Percentiles rank a stretch among this genome's conserved stretches.
These are phyloP conservation scores for Sequoia sempervirens DNA, from an alignment of 75 land plant genomes.

Conservation along the genomic window DNA sequence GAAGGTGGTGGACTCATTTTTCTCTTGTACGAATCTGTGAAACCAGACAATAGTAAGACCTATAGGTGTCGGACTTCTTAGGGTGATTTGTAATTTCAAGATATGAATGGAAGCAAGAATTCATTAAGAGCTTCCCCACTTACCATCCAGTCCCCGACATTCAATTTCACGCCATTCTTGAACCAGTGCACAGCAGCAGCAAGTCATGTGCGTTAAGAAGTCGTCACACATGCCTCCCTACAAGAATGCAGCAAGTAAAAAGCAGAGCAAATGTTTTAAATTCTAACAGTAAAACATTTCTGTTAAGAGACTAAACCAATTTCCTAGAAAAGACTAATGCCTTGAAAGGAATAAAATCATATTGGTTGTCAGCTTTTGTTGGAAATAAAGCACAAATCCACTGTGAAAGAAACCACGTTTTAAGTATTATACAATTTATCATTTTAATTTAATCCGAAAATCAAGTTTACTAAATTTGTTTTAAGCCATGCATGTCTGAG, in stretches of 20 bases:
- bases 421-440: not conserved
- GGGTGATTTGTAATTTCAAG: not conserved
- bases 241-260: slow-evolving; percentile 6
- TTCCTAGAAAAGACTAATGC: not conserved
- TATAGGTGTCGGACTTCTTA: not conserved
- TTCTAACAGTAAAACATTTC: not conserved
- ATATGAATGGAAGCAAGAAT: not conserved
- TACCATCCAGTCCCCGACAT: slow-evolving; percentile 73
- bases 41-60: not conserved
- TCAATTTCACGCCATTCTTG: slow-evolving; percentile 98
- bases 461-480: not conserved
- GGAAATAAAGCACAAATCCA: not conserved
- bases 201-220: slow-evolving; percentile 78
- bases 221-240: slow-evolving; percentile 91
- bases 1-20: slow-evolving; percentile 52
- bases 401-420: not conserved
- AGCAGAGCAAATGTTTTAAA: not conserved
- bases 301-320: not conserved
- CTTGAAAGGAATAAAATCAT: not conserved
- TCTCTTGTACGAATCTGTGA: slow-evolving; percentile 34
- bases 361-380: not conserved
- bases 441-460: not conserved
- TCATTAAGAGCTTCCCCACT: not conserved
- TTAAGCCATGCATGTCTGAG: not conserved
- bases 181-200: slow-evolving; percentile 93